A percentile compares a stretch with the other conserved stretches of the same genome.
phyloP scores from a whole-genome alignment of 139 green algal species.

The Pseudopediastrum boryanum region DNA sequence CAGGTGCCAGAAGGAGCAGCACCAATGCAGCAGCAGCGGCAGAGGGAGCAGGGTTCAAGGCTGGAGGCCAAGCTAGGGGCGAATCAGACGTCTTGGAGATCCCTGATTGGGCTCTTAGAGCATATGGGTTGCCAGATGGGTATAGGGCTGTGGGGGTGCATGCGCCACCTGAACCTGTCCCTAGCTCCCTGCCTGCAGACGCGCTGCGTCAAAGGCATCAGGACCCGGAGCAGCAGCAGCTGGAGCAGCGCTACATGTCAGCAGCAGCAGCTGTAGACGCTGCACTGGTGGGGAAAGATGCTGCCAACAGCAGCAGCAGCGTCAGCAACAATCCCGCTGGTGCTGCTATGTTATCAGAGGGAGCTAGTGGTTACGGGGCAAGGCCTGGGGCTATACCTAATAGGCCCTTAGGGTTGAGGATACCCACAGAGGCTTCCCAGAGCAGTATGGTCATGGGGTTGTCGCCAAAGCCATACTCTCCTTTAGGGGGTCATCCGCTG shows the following conservation, averaged over 20 bases:
- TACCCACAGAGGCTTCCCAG: no score
- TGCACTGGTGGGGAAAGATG: not conserved
- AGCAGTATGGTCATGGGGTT: no score
- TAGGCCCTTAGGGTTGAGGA: no score
- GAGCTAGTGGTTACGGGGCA: no score
- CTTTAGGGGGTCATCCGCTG: no score
- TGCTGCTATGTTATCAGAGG: not conserved
- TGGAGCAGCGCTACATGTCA: not conserved
- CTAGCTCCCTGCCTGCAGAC: not conserved
- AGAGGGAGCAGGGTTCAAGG: not conserved
- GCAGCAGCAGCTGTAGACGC: not conserved
- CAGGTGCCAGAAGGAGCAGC: not conserved
- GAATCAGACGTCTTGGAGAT: not conserved
- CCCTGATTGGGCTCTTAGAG: not conserved
- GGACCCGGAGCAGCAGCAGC: not conserved
- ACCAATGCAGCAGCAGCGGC: no score
- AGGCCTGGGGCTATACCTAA: no score
- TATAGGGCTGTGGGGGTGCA: constrained; percentile 19
- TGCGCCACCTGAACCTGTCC: not conserved
- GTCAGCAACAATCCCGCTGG: not conserved
- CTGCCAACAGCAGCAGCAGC: not conserved
- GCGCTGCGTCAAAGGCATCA: not conserved
- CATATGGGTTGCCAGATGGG: constrained; percentile 23
- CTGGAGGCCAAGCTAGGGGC: not conserved
- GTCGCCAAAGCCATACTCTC: no score